Evolutionary conservation across 495 filamentous ascomycete species (phyloP), one percentile per base, ranked within the genome.

Genomic region (Cudoniella acicularis): DNA sequence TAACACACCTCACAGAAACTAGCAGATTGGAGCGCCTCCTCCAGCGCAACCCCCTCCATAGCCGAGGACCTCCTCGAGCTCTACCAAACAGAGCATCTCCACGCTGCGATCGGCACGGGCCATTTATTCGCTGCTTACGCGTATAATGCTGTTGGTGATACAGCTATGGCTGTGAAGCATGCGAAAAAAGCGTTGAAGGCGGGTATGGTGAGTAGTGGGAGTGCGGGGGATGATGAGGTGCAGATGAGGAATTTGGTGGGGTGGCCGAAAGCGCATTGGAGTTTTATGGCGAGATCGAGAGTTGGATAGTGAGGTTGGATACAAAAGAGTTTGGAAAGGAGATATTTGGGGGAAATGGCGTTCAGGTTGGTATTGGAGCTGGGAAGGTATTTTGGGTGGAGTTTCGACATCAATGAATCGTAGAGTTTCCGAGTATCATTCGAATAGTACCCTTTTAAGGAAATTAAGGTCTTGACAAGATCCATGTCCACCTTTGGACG

Each of bases 61-160:
- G 63, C 63, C 13, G 53, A 56, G 17, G 25, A 59, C 17, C 36
- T 65, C 11, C 22, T 65, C 6, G 9, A 40, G 6, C 52, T 65
- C 2, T 65, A 65, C 22, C 41, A 52, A 23, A 18, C 52, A 22
- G 63, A 65, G 25, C 17, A 59, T 10, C 2, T 65, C 3, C 53
- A 65, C 45, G 59, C 63, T 1, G 63, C 63, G 6, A 47, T 50
- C 6, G 63, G 54, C 1, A 65, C 51, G n/a, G 63, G 63, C 0
- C 56, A 65, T 30, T 49, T 61, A 42, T 54, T 65, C 46, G 63
- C 63, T 18, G 59, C 59, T 11, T 25, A 55, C 20, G 63, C 54
- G 20, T 60, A 62, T 54, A 65, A 65, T 62, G 59, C 54, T n/a
- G 55, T 62, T 11, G 63, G 63, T 6, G 45, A 65, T 49, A 50